Percentiles rank a stretch among this genome's conserved stretches.
These are phyloP conservation scores for Fusarium chuoi DNA, from an alignment of 2,329 filamentous ascomycete genomes.

Conservation along the genomic window DNA sequence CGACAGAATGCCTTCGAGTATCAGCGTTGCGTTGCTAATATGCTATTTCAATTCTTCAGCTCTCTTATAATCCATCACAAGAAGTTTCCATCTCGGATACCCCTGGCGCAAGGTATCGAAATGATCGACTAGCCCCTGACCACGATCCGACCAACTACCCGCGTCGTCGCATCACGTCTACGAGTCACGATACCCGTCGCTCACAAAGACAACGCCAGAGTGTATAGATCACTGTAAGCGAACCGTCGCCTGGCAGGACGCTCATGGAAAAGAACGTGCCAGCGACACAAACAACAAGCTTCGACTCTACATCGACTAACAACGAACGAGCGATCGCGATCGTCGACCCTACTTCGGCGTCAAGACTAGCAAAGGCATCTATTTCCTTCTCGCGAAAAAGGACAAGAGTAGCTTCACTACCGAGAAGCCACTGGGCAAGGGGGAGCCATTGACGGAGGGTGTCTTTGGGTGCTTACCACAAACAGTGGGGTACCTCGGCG, in stretches of 20 bases:
- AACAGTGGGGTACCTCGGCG: too few relatives aligned
- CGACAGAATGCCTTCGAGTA: too few relatives aligned
- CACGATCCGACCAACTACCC: background rate
- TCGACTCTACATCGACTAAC: background rate
- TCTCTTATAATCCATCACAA: background rate
- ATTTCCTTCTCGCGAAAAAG: background rate
- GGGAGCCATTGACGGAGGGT: too few relatives aligned
- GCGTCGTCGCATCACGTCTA: background rate
- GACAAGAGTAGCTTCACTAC: background rate
- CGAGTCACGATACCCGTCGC: too few relatives aligned
- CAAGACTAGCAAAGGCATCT: accelerated
- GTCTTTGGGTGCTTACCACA: too few relatives aligned
- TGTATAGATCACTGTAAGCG: too few relatives aligned
- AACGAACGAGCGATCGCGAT: background rate
- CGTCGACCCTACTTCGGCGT: accelerated
- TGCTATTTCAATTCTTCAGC: accelerated
- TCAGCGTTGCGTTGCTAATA: background rate
- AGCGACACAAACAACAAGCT: background rate
- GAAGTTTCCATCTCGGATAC: background rate
- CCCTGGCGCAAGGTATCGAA: too few relatives aligned
- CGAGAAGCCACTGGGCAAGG: background rate
- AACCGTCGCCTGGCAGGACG: too few relatives aligned
- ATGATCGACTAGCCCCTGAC: background rate
- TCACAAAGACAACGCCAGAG: too few relatives aligned
- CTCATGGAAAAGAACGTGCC: too few relatives aligned